Evolutionary conservation across 345 rosid genomes (phyloP).

Genomic region (Boechera divaricarpa): DNA sequence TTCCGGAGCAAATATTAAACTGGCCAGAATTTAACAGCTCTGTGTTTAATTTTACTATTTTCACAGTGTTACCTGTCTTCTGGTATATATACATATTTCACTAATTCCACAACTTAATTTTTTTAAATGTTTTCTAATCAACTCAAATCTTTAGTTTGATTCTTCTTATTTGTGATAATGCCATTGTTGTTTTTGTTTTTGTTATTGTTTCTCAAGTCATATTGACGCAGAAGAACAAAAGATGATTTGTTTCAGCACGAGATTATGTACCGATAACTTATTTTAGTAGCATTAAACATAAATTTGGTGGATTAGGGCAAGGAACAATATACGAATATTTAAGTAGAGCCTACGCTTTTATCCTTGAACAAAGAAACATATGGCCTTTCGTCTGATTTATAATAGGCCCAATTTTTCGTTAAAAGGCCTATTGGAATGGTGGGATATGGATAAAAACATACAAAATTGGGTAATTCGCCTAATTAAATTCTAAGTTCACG

Average conservation of each 20-base stretch:
- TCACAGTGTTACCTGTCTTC: constrained; percentile 47
- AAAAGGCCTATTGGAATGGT: not conserved
- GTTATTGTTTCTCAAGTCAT: no score
- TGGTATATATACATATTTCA: constrained; percentile 19
- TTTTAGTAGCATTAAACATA: no score
- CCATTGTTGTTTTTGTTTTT: no score
- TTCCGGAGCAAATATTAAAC: constrained; percentile 43
- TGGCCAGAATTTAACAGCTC: constrained; percentile 47
- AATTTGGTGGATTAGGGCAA: no score
- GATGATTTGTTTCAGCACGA: no score
- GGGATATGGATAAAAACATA: not conserved
- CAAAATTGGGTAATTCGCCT: no score
- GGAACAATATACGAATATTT: no score
- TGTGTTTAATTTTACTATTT: constrained; percentile 33
- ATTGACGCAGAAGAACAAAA: no score
- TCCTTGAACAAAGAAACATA: not conserved
- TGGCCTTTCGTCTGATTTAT: not conserved
- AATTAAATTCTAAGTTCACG: no score
- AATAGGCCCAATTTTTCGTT: not conserved
- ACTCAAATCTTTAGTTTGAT: not conserved
- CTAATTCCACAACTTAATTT: not conserved
- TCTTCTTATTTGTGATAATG: not conserved
- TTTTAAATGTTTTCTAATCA: no score
- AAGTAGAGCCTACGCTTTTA: no score
- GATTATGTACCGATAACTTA: no score